These are phyloP conservation scores for Dissophora ornata DNA, from an alignment of 192 early-diverging fungal species.

Conservation along the genomic window DNA sequence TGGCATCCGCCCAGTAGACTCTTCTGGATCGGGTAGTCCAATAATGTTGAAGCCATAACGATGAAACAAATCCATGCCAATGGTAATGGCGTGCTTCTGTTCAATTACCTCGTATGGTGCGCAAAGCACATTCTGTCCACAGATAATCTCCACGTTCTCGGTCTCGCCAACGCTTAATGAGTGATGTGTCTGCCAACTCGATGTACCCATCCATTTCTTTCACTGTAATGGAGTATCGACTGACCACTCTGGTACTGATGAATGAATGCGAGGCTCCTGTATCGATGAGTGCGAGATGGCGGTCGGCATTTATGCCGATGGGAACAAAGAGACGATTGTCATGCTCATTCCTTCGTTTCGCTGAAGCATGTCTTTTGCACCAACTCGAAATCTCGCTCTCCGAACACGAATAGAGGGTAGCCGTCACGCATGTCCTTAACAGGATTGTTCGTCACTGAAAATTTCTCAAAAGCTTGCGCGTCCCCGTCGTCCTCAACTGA, in stretches of 20 bases:
- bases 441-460: neutral
- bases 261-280: slow-evolving; percentile 15
- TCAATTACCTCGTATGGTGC: slow-evolving; percentile 16
- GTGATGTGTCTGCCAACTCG: slow-evolving; percentile 11
- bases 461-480: neutral
- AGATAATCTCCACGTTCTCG: slow-evolving; percentile 16
- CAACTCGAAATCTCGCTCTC: neutral
- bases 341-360: neutral
- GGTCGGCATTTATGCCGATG: neutral
- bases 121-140: slow-evolving; percentile 22
- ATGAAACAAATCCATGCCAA: slow-evolving; percentile 19
- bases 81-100: slow-evolving; percentile 10
- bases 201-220: slow-evolving; percentile 4
- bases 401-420: slow-evolving; percentile 4
- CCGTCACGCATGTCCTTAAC: neutral
- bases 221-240: neutral
- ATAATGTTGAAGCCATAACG: slow-evolving; percentile 3
- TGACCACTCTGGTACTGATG: slow-evolving; percentile 3
- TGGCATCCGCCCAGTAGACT: slow-evolving; percentile 8
- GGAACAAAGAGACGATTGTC: slow-evolving; percentile 6
- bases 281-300: slow-evolving; percentile 12
- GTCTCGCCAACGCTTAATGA: neutral
- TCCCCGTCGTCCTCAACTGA: slow-evolving; percentile 1
- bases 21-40: slow-evolving; percentile 9
- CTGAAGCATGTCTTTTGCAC: slow-evolving; percentile 1